Percentiles rank a stretch among this genome's conserved stretches.
Conservation (phyloP, 2,329 filamentous ascomycete species). For the Calonectria honghensis region DNA sequence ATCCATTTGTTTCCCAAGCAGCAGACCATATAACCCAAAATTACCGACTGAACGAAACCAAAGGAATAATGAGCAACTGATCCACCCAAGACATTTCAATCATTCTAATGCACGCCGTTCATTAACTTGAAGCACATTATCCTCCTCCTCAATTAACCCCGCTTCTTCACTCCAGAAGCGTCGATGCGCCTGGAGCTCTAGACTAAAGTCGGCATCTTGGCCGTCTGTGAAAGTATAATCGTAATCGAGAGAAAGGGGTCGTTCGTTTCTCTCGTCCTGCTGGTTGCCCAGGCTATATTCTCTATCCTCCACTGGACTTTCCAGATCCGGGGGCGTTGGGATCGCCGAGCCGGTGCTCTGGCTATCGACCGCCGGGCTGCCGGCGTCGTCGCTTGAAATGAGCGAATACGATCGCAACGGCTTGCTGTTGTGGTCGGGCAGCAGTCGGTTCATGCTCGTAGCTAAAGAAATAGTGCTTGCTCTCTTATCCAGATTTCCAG, state of each 20-base stretch:
- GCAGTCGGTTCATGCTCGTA: slow-evolving; percentile 47
- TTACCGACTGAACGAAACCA: neutral
- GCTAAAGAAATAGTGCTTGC: slow-evolving; percentile 50
- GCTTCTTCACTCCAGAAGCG: slow-evolving; percentile 59
- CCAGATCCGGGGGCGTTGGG: slow-evolving; percentile 62
- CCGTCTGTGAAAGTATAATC: slow-evolving; percentile 58
- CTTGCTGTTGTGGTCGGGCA: slow-evolving; percentile 37
- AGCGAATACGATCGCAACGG: slow-evolving; percentile 55
- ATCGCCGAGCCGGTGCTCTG: slow-evolving; percentile 60
- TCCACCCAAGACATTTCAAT: slow-evolving; percentile 39
- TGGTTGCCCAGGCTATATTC: slow-evolving; percentile 52
- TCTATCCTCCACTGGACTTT: slow-evolving; percentile 58
- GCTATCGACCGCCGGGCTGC: slow-evolving; percentile 61
- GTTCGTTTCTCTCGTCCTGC: slow-evolving; percentile 39
- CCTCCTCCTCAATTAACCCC: slow-evolving; percentile 63
- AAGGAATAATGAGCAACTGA: slow-evolving; percentile 4
- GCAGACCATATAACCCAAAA: neutral
- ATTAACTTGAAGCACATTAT: slow-evolving; percentile 52
- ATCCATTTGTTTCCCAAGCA: neutral
- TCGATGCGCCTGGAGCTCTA: slow-evolving; percentile 61
- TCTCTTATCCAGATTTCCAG: slow-evolving; percentile 48
- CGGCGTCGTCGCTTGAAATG: slow-evolving; percentile 61
- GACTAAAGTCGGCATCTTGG: slow-evolving; percentile 57
- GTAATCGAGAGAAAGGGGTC: slow-evolving; percentile 53
- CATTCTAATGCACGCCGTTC: slow-evolving; percentile 48